Evolutionary conservation across 345 rosid genomes (phyloP), one percentile per base, ranked within the genome.

Genomic region (Fremontodendron californicum): DNA sequence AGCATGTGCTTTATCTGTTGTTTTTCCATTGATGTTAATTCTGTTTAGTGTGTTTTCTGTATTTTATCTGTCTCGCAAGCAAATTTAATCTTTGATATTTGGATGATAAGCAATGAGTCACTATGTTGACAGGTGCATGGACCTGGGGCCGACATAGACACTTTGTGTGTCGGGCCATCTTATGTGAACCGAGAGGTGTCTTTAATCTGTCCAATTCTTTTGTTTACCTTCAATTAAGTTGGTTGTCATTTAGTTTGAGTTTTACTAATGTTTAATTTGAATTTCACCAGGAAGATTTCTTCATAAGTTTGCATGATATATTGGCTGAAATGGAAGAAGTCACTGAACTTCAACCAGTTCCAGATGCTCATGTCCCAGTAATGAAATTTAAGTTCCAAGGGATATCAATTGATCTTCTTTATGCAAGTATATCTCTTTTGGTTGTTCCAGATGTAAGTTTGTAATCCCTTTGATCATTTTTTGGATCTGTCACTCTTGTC

Each of bases 331-430:
- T 86, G 93, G 97, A 88, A 81, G 94, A 91, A 84, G 91, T 94
- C 16, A 85, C 91, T 23, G 97, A 93, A 83, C 87, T 94, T 73
- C 97, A 94, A 75, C 94, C 97, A 58, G 89, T 94, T 82, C 97
- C 98, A 2, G 93, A 94, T 74, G 98, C 98, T 79, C 97, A 94
- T 68, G 98, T 94, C 45, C 98, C 98, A 1, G 96, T 94, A 55
- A 90, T 94, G 98, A 94, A 90, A 84, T 91, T 94, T 78, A 94
- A 93, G 80, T 94, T 89, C 76, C 91, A 86, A 79, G 97, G 97
- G 80, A 90, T 91, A 87, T 88, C 97, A 13, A 78, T 94, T 63
- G 98, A 94, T 84, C 97, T 94, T 60, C 94, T 94, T 23, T 94
- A 94, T 83, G 98, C 98, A 69, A 94, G 97, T 77, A 82, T 93